Percentiles rank a stretch among this genome's conserved stretches.
Conservation (phyloP, 495 filamentous ascomycete genomes). For the Penicillium desertorum region DNA sequence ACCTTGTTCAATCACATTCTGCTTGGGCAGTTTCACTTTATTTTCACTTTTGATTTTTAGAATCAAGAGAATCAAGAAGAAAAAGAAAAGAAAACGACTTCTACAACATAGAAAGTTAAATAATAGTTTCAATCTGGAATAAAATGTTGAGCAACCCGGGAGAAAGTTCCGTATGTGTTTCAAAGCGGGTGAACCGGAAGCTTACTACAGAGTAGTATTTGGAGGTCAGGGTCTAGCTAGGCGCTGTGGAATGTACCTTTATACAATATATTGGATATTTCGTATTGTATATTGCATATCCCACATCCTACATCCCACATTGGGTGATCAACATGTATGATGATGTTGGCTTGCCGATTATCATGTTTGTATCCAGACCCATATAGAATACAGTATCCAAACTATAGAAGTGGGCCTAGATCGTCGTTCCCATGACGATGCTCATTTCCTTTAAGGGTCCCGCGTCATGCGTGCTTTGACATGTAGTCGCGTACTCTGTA, state of each 20-base stretch:
- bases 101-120: not conserved
- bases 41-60: not conserved
- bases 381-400: constrained; percentile 6
- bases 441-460: constrained; percentile 26
- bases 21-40: not conserved
- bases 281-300: not conserved
- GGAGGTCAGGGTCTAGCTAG: not conserved
- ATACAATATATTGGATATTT: not conserved
- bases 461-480: constrained; percentile 29
- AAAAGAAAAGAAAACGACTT: not conserved
- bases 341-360: constrained; percentile 11
- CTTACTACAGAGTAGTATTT: not conserved
- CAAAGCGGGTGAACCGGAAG: too few relatives aligned
- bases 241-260: not conserved
- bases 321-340: constrained; percentile 15
- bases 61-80: too few relatives aligned
- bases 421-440: constrained; percentile 34
- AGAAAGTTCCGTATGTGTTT: not conserved
- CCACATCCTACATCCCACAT: not conserved
- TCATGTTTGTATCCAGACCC: not conserved
- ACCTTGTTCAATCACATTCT: constrained; percentile 1
- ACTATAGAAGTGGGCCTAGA: constrained; percentile 26
- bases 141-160: not conserved
- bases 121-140: not conserved
- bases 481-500: constrained; percentile 7